Conservation (phyloP, 768 basidiomycete genomes). For the Calvatia gigantea region DNA sequence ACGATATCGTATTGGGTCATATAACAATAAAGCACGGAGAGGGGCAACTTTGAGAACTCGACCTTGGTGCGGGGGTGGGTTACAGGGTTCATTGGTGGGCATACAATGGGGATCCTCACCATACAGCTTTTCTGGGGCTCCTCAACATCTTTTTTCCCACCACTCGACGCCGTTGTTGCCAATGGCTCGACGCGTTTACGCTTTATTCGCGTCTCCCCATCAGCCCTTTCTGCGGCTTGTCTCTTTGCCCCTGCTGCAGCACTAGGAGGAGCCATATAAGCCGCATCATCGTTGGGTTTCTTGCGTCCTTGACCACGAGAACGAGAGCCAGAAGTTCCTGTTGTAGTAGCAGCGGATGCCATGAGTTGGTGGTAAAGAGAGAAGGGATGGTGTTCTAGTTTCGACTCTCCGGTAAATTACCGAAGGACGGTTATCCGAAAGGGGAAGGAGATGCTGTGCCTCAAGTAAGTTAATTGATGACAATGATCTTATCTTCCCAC, state of each 20-base stretch:
- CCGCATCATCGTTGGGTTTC: conserved; percentile 64
- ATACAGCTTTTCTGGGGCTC: conserved; percentile 40
- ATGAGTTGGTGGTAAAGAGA: conserved; percentile 23
- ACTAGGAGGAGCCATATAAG: conserved; percentile 60
- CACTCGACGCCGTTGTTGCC: conserved; percentile 21
- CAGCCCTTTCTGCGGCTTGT: conserved; percentile 61
- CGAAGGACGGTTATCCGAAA: conserved; percentile 6
- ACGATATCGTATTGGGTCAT: conserved; percentile 70
- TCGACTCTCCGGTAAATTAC: not conserved
- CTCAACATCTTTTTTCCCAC: conserved; percentile 29
- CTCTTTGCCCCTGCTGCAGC: conserved; percentile 53
- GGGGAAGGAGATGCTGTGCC: conserved; percentile 9
- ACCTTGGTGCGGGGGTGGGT: conserved; percentile 41
- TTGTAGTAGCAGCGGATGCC: conserved; percentile 28
- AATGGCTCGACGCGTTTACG: conserved; percentile 61
- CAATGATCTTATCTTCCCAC: not conserved
- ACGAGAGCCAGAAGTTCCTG: conserved; percentile 44
- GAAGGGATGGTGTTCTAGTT: conserved; percentile 1
- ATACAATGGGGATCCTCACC: conserved; percentile 27
- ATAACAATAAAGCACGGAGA: conserved; percentile 64
- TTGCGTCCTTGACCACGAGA: conserved; percentile 62
- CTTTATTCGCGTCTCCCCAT: conserved; percentile 74
- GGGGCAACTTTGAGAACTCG: conserved; percentile 72
- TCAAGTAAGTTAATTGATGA: not conserved
- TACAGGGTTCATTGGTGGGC: not conserved